These are phyloP conservation scores for Furcasterigmium furcatum DNA, from an alignment of 2,329 filamentous ascomycete species.

Conservation along the genomic window DNA sequence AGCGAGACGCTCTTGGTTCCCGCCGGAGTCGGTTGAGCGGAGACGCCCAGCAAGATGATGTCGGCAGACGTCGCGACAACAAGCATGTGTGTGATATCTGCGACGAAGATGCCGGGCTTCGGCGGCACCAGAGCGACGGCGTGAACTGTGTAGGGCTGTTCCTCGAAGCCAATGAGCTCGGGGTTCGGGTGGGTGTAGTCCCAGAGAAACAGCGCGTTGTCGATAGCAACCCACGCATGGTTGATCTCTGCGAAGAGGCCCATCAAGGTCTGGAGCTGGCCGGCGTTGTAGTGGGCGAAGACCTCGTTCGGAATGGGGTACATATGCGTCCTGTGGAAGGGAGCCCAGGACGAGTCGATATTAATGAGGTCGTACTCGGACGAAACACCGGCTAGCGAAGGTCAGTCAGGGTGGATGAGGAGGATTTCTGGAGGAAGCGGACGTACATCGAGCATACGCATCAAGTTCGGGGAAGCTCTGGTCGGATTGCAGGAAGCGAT, in stretches of 20 bases:
- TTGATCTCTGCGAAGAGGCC: slow-evolving; percentile 92
- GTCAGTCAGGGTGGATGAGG: slow-evolving; percentile 19
- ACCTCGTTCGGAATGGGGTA: slow-evolving; percentile 90
- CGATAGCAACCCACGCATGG: slow-evolving; percentile 93
- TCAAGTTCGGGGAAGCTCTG: slow-evolving; percentile 85
- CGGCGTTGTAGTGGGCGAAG: slow-evolving; percentile 87
- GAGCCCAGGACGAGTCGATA: slow-evolving; percentile 70
- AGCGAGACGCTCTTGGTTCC: slow-evolving; percentile 73
- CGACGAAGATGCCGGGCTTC: slow-evolving; percentile 82
- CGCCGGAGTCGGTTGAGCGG: slow-evolving; percentile 60
- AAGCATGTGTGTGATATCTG: slow-evolving; percentile 80
- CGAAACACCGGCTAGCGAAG: slow-evolving; percentile 74
- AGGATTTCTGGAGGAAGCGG: too few relatives aligned
- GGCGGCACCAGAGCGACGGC: slow-evolving; percentile 86
- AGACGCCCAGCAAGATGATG: slow-evolving; percentile 83
- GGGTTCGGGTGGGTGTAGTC: slow-evolving; percentile 94
- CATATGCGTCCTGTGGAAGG: slow-evolving; percentile 82
- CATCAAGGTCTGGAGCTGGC: slow-evolving; percentile 87
- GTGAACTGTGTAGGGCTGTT: slow-evolving; percentile 82
- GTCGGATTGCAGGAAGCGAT: slow-evolving; percentile 72
- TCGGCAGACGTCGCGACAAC: slow-evolving; percentile 85
- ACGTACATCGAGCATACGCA: slow-evolving; percentile 80
- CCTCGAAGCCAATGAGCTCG: slow-evolving; percentile 88
- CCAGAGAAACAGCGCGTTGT: slow-evolving; percentile 96
- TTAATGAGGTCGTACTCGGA: slow-evolving; percentile 84